Percentiles rank a stretch among this genome's conserved stretches.
Conservation (phyloP, 345 rosid genomes). For the Euphorbia tirucalli region DNA sequence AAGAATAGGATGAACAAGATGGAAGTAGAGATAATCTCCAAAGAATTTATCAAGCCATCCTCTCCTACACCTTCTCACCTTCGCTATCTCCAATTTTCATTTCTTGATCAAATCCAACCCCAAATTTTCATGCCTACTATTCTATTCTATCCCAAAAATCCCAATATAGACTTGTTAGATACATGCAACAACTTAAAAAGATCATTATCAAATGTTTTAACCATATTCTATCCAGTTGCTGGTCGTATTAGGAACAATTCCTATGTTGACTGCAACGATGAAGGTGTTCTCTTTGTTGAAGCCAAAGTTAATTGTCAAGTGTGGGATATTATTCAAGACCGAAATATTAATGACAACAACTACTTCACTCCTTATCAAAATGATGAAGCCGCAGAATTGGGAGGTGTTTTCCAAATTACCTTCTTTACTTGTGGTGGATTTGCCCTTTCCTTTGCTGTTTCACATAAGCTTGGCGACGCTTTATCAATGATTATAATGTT, state of each 20-base stretch:
- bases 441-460: not conserved
- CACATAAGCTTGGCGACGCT: constrained; percentile 24
- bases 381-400: not conserved
- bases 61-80: constrained; percentile 27
- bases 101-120: constrained; percentile 29
- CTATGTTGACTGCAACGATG: not conserved
- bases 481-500: constrained; percentile 3
- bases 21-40: constrained; percentile 32
- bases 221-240: not conserved
- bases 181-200: constrained; percentile 18
- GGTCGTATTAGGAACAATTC: not conserved
- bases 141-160: constrained; percentile 2
- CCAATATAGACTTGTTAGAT: not conserved
- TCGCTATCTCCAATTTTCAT: constrained; percentile 17
- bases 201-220: constrained; percentile 27
- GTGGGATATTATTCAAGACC: not conserved
- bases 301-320: not conserved
- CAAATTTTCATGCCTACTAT: constrained; percentile 17
- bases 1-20: not conserved
- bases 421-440: constrained; percentile 21
- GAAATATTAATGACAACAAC: constrained; percentile 5
- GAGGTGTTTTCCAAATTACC: not conserved
- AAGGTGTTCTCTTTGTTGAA: not conserved
- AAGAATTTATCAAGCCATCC: constrained; percentile 28
- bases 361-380: constrained; percentile 31